Conservation (phyloP, 176 grass and related monocot species). For the Carex myosuroides region DNA sequence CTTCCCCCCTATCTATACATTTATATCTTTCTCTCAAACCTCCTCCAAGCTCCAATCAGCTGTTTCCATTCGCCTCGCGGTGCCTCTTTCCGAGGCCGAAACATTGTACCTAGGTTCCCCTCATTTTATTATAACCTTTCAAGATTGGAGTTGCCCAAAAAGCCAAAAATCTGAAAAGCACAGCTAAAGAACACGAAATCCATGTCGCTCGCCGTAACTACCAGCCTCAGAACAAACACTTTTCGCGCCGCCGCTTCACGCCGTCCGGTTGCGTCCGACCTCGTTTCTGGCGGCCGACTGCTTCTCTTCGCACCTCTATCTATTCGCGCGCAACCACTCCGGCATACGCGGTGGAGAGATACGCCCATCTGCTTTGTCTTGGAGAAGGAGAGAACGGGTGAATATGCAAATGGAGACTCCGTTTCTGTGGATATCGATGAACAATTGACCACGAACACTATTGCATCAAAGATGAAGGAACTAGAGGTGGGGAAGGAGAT, state of each 20-base stretch:
- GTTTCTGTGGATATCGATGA: neutral
- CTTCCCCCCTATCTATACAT: neutral
- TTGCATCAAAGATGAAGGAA: neutral
- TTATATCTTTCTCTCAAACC: neutral
- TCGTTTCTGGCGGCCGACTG: neutral
- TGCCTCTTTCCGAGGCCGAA: neutral
- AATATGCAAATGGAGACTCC: neutral
- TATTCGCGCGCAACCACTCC: neutral
- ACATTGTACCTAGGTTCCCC: neutral
- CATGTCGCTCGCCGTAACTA: conserved; percentile 14
- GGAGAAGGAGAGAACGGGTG: conserved; percentile 1
- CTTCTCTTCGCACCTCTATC: conserved; percentile 29
- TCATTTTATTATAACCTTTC: neutral
- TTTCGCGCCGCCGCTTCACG: neutral
- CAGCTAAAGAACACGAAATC: neutral
- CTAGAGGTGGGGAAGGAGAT: neutral
- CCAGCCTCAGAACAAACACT: neutral
- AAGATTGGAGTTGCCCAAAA: neutral
- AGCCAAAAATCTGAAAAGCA: neutral
- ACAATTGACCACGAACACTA: neutral
- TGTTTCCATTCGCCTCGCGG: neutral
- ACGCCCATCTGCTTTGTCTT: neutral
- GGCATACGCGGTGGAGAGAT: neutral
- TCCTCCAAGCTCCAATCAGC: neutral
- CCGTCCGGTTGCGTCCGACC: neutral